Conservation (phyloP, 23 red algal genomes). For the Agarophyton chilense region DNA sequence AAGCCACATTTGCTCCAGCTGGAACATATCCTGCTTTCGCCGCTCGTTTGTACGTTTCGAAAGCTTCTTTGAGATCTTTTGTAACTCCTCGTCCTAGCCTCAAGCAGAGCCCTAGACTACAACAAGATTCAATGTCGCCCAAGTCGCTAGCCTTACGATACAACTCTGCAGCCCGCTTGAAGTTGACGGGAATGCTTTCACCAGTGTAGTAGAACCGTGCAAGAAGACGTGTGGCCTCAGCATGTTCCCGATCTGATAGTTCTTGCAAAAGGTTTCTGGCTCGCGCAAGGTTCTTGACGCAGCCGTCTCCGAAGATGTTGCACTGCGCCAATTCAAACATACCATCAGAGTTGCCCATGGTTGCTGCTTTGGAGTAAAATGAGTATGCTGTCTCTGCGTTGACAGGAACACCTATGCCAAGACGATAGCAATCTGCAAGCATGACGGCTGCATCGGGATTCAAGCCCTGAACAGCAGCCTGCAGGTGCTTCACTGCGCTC, state of each 20-base stretch:
- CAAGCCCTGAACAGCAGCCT: background rate
- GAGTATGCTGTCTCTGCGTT: background rate
- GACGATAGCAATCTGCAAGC: constrained; percentile 40
- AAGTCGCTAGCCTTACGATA: constrained; percentile 15
- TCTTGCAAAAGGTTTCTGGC: constrained; percentile 52
- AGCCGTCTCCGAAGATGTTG: constrained; percentile 51
- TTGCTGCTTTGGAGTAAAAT: constrained; percentile 30
- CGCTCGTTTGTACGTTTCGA: constrained; percentile 37
- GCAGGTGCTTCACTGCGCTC: constrained; percentile 29
- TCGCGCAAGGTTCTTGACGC: constrained; percentile 17
- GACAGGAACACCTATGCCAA: constrained; percentile 32
- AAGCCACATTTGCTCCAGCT: constrained; percentile 29
- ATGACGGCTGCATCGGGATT: constrained; percentile 20
- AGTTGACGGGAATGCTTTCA: constrained; percentile 11
- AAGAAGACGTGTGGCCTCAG: constrained; percentile 39
- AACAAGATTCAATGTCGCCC: constrained; percentile 30
- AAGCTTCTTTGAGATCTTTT: constrained; percentile 21
- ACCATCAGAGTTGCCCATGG: constrained; percentile 16
- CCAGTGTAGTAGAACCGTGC: constrained; percentile 38
- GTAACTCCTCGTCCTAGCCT: constrained; percentile 27
- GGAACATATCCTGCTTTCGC: constrained; percentile 17
- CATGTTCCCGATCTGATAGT: constrained; percentile 40
- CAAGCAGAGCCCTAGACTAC: constrained; percentile 19
- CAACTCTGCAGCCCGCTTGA: constrained; percentile 25
- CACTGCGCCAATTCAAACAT: constrained; percentile 53